Conservation (phyloP, 805 yeast genomes). For the Wickerhamiella nectarea region DNA sequence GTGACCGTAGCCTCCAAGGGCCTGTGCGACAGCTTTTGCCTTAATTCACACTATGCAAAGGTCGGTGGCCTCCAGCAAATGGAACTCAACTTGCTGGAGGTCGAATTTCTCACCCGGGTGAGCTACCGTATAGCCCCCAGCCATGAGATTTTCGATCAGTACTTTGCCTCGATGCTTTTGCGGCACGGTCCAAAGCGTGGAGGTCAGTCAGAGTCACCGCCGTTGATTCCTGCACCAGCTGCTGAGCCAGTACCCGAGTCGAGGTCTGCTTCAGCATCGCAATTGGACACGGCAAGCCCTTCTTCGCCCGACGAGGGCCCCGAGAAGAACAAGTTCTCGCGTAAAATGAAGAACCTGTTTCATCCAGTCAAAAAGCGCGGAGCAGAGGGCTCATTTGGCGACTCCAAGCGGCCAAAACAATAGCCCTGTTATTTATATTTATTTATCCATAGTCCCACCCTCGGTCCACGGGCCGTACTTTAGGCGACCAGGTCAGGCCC, state of each 20-base stretch:
- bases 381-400: neutral
- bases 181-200: conserved; percentile 13
- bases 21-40: conserved; percentile 74
- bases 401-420: conserved; percentile 5
- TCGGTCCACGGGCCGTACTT: no score
- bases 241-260: no score
- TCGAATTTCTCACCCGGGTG: conserved; percentile 71
- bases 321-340: conserved; percentile 1
- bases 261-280: neutral
- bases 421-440: neutral
- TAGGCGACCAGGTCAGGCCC: no score
- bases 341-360: conserved; percentile 3
- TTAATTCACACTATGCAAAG: conserved; percentile 85
- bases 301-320: neutral
- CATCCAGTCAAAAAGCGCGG: conserved; percentile 5
- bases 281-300: neutral
- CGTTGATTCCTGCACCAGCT: no score
- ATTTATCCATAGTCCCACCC: no score
- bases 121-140: conserved; percentile 62
- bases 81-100: conserved; percentile 81
- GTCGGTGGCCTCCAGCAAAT: conserved; percentile 58
- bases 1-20: conserved; percentile 86
- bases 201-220: no score
- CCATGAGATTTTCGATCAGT: conserved; percentile 22
- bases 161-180: conserved; percentile 25